Conservation (phyloP, 148 eudicot species). For the Vaccinium corymbosum region DNA sequence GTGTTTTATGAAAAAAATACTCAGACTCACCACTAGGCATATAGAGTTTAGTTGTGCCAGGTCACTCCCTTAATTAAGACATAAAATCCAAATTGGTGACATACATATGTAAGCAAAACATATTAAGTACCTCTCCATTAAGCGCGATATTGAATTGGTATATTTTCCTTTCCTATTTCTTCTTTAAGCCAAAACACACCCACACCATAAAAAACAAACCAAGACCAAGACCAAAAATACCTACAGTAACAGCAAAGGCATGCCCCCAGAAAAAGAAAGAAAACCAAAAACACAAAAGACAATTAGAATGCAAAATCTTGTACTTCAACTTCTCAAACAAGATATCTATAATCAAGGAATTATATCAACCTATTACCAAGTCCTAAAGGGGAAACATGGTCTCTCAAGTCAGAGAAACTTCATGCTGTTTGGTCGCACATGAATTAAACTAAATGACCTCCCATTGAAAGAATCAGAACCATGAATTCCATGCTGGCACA, state of each 20-base stretch:
- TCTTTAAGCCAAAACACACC: background rate
- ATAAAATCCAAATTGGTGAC: background rate
- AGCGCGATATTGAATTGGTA: background rate
- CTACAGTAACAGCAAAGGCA: background rate
- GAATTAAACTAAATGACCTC: background rate
- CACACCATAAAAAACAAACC: no score
- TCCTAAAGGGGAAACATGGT: background rate
- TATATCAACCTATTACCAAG: background rate
- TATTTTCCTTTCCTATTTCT: background rate
- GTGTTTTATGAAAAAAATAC: no score
- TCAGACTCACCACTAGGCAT: no score
- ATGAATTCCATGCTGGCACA: background rate
- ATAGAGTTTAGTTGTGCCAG: no score
- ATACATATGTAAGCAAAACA: background rate
- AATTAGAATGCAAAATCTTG: background rate
- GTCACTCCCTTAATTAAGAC: no score
- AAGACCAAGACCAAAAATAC: no score
- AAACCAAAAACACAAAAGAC: background rate
- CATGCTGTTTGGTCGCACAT: background rate
- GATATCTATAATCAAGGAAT: background rate
- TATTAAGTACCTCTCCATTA: background rate
- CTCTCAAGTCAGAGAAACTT: background rate
- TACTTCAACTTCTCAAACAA: background rate
- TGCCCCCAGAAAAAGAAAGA: slow-evolving; percentile 5
- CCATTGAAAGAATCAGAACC: background rate